Evolutionary conservation across 2,329 filamentous ascomycete genomes (phyloP).

Genomic region (Penicillium aurantiogriseum): DNA sequence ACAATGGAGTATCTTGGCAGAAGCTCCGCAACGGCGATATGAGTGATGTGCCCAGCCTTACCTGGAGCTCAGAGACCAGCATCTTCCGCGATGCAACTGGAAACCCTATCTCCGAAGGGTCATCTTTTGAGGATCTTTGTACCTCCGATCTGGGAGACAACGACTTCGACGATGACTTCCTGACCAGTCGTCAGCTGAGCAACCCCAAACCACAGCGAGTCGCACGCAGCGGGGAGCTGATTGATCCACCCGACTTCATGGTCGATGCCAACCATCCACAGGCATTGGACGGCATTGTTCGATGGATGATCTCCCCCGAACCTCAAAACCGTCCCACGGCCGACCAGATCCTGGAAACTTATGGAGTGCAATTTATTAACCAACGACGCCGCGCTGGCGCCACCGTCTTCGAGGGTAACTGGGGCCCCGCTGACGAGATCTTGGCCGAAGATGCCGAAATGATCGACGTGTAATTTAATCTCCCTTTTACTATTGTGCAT

Average conservation of each 20-base stretch:
- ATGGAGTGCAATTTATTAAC: conserved; percentile 77
- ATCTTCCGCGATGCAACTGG: conserved; percentile 73
- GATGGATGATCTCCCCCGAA: conserved; percentile 80
- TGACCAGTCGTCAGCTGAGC: conserved; percentile 28
- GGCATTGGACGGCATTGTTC: conserved; percentile 79
- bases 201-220: conserved; percentile 28
- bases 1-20: conserved; percentile 89
- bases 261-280: conserved; percentile 67
- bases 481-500: conserved; percentile 31
- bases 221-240: conserved; percentile 56
- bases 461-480: conserved; percentile 55
- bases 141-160: conserved; percentile 47
- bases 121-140: conserved; percentile 46
- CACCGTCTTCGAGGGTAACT: conserved; percentile 95
- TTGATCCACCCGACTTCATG: conserved; percentile 84
- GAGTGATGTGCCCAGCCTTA: conserved; percentile 82
- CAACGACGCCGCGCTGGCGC: conserved; percentile 76
- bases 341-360: conserved; percentile 68
- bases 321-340: conserved; percentile 71
- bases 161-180: conserved; percentile 41
- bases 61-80: conserved; percentile 69
- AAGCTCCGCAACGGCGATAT: conserved; percentile 86
- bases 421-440: conserved; percentile 73
- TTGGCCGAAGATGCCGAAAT: conserved; percentile 60
- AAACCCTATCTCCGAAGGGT: conserved; percentile 56